A percentile compares a stretch with the other conserved stretches of the same genome.
Conservation (phyloP, 352 stramenopile species). For the Pseudoperonospora humuli region DNA sequence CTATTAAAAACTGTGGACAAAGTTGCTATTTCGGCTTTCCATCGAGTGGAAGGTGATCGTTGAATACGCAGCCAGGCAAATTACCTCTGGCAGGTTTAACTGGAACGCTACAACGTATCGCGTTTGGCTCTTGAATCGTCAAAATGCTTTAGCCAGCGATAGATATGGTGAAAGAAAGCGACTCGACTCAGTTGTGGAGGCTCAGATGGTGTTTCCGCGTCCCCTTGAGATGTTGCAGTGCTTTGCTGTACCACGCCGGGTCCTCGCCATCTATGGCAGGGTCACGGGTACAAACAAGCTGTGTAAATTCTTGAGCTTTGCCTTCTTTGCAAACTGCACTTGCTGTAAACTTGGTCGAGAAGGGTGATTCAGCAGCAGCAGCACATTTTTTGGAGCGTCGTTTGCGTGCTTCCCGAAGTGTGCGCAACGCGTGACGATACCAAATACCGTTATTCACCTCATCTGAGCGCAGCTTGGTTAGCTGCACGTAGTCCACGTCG, state of each 20-base stretch:
- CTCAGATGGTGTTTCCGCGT: conserved; percentile 23
- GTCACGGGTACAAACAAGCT: conserved; percentile 22
- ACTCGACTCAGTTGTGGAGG: conserved; percentile 14
- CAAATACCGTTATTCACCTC: conserved; percentile 19
- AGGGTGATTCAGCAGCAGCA: neutral
- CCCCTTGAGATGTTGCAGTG: conserved; percentile 26
- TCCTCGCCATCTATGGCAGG: conserved; percentile 12
- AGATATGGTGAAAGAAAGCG: conserved; percentile 26
- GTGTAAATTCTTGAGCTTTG: conserved; percentile 17
- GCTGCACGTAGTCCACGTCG: conserved; percentile 27
- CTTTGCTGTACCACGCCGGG: conserved; percentile 20
- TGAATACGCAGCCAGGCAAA: conserved; percentile 5
- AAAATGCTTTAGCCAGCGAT: conserved; percentile 12
- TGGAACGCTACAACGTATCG: neutral
- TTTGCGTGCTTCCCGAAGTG: conserved; percentile 33
- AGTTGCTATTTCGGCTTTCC: too few species aligned
- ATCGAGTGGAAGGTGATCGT: neutral
- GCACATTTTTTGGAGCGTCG: conserved; percentile 2
- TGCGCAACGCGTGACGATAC: conserved; percentile 29
- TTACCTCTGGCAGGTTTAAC: too few species aligned
- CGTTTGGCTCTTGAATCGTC: neutral
- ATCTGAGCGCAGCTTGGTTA: conserved; percentile 23
- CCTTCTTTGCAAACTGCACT: conserved; percentile 1
- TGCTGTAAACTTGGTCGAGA: neutral
- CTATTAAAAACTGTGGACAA: too few species aligned